These are phyloP conservation scores for Tylopilus sp. DNA, from an alignment of 768 basidiomycete genomes.

Conservation along the genomic window DNA sequence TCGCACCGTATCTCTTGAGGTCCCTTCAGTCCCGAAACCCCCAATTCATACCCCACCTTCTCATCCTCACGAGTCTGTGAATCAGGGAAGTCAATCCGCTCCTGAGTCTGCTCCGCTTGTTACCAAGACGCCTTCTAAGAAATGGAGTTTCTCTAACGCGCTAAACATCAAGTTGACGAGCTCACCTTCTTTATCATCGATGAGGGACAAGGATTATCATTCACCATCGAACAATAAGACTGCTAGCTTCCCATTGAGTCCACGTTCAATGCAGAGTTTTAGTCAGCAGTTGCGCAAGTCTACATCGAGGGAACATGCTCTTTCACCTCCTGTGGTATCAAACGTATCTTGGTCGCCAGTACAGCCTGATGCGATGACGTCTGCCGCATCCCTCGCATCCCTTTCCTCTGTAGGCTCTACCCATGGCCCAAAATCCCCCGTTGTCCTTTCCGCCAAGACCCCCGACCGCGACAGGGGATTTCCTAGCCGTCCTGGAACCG, in stretches of 20 bases:
- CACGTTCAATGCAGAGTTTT: slow-evolving; percentile 59
- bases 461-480: slow-evolving; percentile 52
- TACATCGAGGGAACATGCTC: slow-evolving; percentile 59
- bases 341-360: slow-evolving; percentile 63
- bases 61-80: slow-evolving; percentile 38
- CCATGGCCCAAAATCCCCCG: slow-evolving; percentile 45
- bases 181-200: slow-evolving; percentile 58
- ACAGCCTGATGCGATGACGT: slow-evolving; percentile 73
- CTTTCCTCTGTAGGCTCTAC: slow-evolving; percentile 71
- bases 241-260: slow-evolving; percentile 59
- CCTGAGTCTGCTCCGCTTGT: slow-evolving; percentile 45
- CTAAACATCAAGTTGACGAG: slow-evolving; percentile 71
- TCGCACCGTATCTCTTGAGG: slow-evolving; percentile 50
- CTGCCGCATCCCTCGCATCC: slow-evolving; percentile 72
- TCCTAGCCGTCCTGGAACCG: slow-evolving; percentile 68
- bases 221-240: slow-evolving; percentile 39
- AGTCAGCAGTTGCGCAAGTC: slow-evolving; percentile 68
- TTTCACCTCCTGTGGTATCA: slow-evolving; percentile 40
- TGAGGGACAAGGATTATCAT: slow-evolving; percentile 41
- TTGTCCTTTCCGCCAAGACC: slow-evolving; percentile 48
- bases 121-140: slow-evolving; percentile 86
- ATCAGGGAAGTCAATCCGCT: slow-evolving; percentile 36
- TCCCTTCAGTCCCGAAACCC: slow-evolving; percentile 36
- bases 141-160: slow-evolving; percentile 92
- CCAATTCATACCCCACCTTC: slow-evolving; percentile 27